Evolutionary conservation across 306 rosid genomes (phyloP).

Genomic region (Prunus dulcis): DNA sequence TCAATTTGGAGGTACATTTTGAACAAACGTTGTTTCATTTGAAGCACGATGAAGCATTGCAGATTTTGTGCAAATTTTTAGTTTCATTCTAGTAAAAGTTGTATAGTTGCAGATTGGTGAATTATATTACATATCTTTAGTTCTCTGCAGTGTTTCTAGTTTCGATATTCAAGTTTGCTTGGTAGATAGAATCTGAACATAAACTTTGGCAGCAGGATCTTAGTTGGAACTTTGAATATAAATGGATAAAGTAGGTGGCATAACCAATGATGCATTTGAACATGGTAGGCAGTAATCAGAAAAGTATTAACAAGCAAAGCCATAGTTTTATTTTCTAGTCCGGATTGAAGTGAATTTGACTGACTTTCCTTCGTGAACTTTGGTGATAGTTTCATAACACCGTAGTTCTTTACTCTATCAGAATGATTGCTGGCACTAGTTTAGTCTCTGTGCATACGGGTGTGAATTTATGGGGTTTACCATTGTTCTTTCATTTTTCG

Average conservation of each 20-base stretch:
- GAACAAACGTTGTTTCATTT: not conserved
- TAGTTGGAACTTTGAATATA: not conserved
- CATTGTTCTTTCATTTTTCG: not conserved
- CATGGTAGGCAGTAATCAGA: not conserved
- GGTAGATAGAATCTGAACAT: not conserved
- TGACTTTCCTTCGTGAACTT: not conserved
- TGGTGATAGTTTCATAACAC: not conserved
- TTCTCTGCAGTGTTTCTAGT: conserved; percentile 1
- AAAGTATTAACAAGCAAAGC: not conserved
- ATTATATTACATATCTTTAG: not conserved
- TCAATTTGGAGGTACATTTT: conserved; percentile 53
- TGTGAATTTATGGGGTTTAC: not conserved
- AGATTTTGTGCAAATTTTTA: not conserved
- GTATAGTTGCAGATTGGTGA: not conserved
- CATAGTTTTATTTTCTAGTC: not conserved
- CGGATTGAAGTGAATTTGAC: not conserved
- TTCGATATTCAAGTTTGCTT: not conserved
- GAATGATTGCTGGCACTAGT: not conserved
- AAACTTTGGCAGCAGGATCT: not conserved
- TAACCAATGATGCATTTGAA: not conserved
- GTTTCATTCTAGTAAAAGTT: not conserved
- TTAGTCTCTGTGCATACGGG: not conserved
- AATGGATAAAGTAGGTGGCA: not conserved
- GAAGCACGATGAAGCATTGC: not conserved
- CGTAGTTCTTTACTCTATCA: not conserved